Conservation (phyloP, 83 land plant species). For the Thuja plicata region DNA sequence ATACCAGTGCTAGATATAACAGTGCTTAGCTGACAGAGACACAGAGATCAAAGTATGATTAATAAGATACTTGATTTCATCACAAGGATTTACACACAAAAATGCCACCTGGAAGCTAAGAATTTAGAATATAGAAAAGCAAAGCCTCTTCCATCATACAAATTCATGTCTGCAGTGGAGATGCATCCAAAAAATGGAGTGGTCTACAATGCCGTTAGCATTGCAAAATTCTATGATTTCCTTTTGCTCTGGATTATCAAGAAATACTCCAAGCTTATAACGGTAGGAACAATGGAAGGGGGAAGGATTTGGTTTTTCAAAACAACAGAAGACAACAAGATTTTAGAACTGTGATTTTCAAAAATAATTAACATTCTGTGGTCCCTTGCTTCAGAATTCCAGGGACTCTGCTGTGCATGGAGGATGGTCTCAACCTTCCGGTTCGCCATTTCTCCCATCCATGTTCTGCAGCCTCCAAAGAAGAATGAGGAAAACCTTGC, state of each 20-base stretch:
- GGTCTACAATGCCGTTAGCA: too few relatives aligned
- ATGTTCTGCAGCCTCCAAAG: too few relatives aligned
- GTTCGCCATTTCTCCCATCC: too few relatives aligned
- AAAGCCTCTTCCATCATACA: background rate
- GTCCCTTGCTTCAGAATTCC: too few relatives aligned
- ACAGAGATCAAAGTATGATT: background rate
- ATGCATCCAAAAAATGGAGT: background rate
- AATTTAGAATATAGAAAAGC: background rate
- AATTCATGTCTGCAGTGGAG: background rate
- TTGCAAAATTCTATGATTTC: too few relatives aligned
- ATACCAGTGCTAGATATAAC: background rate
- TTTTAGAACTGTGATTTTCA: background rate
- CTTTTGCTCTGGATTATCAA: background rate
- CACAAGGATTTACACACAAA: background rate
- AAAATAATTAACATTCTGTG: background rate
- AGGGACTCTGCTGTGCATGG: too few relatives aligned
- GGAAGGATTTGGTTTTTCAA: background rate
- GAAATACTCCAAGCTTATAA: too few relatives aligned
- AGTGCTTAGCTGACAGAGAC: background rate
- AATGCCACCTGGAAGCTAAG: background rate
- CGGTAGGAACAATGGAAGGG: background rate
- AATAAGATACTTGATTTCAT: background rate
- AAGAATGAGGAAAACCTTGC: too few relatives aligned
- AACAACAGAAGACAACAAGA: background rate
- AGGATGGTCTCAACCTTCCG: too few relatives aligned